phyloP scores from a whole-genome alignment of 2,329 filamentous ascomycete genomes.

The Ascomycota sp. region DNA sequence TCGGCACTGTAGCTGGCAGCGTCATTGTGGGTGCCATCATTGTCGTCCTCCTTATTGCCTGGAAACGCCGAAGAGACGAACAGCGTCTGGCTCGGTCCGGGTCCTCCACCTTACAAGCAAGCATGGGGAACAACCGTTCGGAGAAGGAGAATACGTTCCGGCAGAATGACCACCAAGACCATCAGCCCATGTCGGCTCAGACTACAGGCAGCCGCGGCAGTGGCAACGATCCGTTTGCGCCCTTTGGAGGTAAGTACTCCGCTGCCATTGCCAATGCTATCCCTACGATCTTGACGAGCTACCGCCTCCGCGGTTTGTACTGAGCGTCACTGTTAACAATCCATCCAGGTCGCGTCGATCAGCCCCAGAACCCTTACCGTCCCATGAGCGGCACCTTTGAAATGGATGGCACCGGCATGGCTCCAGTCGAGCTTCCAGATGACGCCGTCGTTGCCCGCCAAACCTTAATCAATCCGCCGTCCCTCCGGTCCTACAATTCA shows the following conservation, averaged over 20 bases:
- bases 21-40: constrained; percentile 8
- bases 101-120: constrained; percentile 1
- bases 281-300: not conserved
- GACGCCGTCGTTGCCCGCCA: constrained; percentile 3
- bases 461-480: not conserved
- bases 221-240: constrained; percentile 17
- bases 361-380: constrained; percentile 7
- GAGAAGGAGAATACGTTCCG: constrained; percentile 6
- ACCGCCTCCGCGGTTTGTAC: too few relatives aligned
- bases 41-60: constrained; percentile 5
- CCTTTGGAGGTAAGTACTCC: constrained; percentile 19
- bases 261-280: not conserved
- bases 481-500: not conserved
- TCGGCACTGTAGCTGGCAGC: constrained; percentile 13
- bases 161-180: constrained; percentile 2
- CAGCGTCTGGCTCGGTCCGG: constrained; percentile 2
- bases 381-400: constrained; percentile 13
- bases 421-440: constrained; percentile 14
- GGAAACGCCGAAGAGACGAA: constrained; percentile 5
- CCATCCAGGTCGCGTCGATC: constrained; percentile 12
- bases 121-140: constrained; percentile 4
- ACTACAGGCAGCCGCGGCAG: constrained; percentile 7
- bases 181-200: constrained; percentile 7
- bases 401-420: constrained; percentile 14
- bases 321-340: not conserved